Evolutionary conservation across 2,329 filamentous ascomycete genomes (phyloP).

Genomic region (Fusarium armeniacum): DNA sequence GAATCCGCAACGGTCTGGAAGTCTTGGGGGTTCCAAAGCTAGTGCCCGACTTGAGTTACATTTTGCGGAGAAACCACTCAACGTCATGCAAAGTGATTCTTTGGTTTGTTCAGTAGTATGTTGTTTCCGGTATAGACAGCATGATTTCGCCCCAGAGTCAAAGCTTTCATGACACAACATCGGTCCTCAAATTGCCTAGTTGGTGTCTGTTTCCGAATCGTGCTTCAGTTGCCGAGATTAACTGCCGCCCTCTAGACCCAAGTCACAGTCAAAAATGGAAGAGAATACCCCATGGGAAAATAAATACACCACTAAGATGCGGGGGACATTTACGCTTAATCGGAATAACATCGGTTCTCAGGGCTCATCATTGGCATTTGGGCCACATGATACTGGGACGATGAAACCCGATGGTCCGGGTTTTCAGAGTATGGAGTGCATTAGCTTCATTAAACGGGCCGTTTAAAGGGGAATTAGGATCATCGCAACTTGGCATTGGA

Average conservation of each 20-base stretch:
- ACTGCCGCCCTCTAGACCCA: slow-evolving; percentile 18
- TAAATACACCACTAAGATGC: slow-evolving; percentile 11
- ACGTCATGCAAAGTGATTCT: slow-evolving; percentile 5
- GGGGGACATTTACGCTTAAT: slow-evolving; percentile 13
- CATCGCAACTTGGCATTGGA: slow-evolving; percentile 5
- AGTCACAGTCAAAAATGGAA: slow-evolving; percentile 7
- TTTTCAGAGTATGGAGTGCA: slow-evolving; percentile 5
- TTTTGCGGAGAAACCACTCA: slow-evolving; percentile 13
- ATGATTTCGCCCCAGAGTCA: neutral
- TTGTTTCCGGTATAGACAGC: neutral
- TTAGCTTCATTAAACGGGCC: slow-evolving; percentile 28
- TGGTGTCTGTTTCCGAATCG: slow-evolving; percentile 7
- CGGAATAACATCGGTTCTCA: neutral
- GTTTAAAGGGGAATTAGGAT: slow-evolving; percentile 28
- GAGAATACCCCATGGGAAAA: slow-evolving; percentile 30
- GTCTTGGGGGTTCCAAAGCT: neutral
- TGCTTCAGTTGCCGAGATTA: slow-evolving; percentile 23
- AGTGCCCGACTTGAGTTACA: slow-evolving; percentile 1
- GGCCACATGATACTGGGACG: neutral
- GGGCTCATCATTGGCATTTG: neutral
- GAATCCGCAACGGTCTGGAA: neutral
- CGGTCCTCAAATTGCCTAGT: slow-evolving; percentile 18
- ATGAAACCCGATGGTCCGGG: slow-evolving; percentile 15
- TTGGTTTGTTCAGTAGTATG: neutral
- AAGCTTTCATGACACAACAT: slow-evolving; percentile 4